Percentiles rank a stretch among this genome's conserved stretches.
These are phyloP conservation scores for Phalaenopsis hybrid DNA, from an alignment of 116 monocot genomes.

Conservation along the genomic window DNA sequence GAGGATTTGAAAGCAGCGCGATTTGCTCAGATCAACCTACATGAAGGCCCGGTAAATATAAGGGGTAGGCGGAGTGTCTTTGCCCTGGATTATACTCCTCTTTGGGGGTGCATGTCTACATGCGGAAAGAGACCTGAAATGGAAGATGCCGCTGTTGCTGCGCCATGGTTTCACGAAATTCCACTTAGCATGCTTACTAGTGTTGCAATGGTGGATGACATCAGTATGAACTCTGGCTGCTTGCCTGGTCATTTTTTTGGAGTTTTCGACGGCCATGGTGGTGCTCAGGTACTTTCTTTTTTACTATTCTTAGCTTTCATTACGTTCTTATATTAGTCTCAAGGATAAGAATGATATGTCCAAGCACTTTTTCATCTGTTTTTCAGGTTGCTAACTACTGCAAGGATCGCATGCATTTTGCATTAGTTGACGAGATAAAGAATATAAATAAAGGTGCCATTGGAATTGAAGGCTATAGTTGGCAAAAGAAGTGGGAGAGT, in stretches of 20 bases:
- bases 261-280: conserved; percentile 40
- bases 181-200: conserved; percentile 34
- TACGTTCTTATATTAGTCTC: not conserved
- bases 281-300: conserved; percentile 19
- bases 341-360: not conserved
- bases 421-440: conserved; percentile 27
- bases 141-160: conserved; percentile 31
- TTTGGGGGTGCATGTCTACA: conserved; percentile 37
- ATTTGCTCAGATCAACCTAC: not conserved
- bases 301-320: not conserved
- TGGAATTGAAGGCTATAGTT: conserved; percentile 1
- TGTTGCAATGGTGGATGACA: conserved; percentile 11
- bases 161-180: conserved; percentile 33
- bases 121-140: conserved; percentile 38
- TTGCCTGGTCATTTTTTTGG: conserved; percentile 30
- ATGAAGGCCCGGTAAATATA: not conserved
- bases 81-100: conserved; percentile 22
- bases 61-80: conserved; percentile 15
- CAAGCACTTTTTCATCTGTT: not conserved
- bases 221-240: not conserved
- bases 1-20: conserved; percentile 2
- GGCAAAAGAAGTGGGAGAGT: conserved; percentile 42
- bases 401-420: conserved; percentile 27
- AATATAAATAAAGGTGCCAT: conserved; percentile 7
- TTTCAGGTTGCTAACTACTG: conserved; percentile 41